Percentiles rank a stretch among this genome's conserved stretches.
Conservation (phyloP, 225 moss, liverwort and hornwort genomes). For the Bryum argenteum region DNA sequence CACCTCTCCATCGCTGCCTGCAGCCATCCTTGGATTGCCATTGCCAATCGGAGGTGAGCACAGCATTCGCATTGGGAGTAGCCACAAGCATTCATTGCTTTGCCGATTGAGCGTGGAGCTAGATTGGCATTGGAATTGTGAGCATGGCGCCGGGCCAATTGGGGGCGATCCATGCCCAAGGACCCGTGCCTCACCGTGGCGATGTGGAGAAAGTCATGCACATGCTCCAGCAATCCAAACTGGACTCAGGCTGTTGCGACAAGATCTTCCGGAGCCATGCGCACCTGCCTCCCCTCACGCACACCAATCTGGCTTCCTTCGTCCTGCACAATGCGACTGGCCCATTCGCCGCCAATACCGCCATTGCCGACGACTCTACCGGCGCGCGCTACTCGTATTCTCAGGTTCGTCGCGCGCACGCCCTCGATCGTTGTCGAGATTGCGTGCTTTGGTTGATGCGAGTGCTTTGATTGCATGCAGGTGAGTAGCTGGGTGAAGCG, state of each 20-base stretch:
- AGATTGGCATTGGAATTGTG: no score
- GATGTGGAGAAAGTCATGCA: slow-evolving; percentile 23
- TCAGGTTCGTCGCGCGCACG: slow-evolving; percentile 28
- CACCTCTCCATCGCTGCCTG: no score
- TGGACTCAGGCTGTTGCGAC: not conserved
- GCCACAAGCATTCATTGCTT: no score
- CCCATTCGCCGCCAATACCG: slow-evolving; percentile 32
- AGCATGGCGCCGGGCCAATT: no score
- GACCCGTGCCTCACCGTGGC: not conserved
- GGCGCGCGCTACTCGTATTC: slow-evolving; percentile 37
- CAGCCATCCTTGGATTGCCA: no score
- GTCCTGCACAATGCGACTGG: slow-evolving; percentile 35
- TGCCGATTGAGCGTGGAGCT: no score
- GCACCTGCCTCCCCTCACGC: slow-evolving; percentile 8
- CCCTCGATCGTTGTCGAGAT: not conserved
- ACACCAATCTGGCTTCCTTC: slow-evolving; percentile 45
- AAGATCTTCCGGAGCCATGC: slow-evolving; percentile 30
- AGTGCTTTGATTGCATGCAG: slow-evolving; percentile 18
- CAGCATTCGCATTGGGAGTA: no score
- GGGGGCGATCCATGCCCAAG: not conserved
- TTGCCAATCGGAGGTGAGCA: no score
- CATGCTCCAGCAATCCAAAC: not conserved
- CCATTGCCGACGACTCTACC: slow-evolving; percentile 41
- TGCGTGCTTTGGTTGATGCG: not conserved
- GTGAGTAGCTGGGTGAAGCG: slow-evolving; percentile 43